These are phyloP conservation scores for Scenedesmus sp. DNA, from an alignment of 163 green algal species.

Conservation along the genomic window DNA sequence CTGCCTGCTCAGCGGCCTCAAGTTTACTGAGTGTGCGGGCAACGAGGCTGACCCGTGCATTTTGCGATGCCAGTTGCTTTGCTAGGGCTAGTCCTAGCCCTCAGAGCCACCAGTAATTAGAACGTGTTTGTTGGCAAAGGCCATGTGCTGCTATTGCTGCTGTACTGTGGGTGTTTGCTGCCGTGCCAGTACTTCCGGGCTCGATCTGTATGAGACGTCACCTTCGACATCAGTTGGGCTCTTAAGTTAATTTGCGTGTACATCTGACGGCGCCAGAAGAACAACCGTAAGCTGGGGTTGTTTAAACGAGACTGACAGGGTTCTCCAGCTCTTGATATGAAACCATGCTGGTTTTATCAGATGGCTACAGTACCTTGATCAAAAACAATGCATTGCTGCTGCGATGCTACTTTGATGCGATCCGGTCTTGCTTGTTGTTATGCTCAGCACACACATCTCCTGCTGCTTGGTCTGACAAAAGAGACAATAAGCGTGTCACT, in stretches of 20 bases:
- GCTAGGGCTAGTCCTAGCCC: conserved; percentile 86
- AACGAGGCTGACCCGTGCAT: conserved; percentile 79
- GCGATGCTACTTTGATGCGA: background rate
- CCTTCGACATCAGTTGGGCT: background rate
- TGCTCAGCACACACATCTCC: background rate
- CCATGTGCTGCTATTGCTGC: conserved; percentile 7
- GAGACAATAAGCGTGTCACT: background rate
- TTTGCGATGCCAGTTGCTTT: conserved; percentile 58
- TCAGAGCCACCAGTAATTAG: conserved; percentile 90
- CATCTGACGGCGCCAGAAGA: background rate
- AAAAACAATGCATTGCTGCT: background rate
- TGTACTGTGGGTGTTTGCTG: background rate
- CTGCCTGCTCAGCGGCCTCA: conserved; percentile 57
- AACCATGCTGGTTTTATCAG: background rate
- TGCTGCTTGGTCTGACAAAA: background rate
- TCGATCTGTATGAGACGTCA: background rate
- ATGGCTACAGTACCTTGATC: background rate
- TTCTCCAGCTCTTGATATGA: background rate
- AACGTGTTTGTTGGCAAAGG: conserved; percentile 69
- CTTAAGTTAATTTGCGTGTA: background rate
- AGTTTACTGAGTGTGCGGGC: conserved; percentile 80
- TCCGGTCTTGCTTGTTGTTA: background rate
- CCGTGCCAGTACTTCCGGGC: background rate
- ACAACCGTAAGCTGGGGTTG: background rate
- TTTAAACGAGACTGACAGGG: background rate